phyloP scores from a whole-genome alignment of 2,329 filamentous ascomycete genomes.

The Dissoconium aciculare region DNA sequence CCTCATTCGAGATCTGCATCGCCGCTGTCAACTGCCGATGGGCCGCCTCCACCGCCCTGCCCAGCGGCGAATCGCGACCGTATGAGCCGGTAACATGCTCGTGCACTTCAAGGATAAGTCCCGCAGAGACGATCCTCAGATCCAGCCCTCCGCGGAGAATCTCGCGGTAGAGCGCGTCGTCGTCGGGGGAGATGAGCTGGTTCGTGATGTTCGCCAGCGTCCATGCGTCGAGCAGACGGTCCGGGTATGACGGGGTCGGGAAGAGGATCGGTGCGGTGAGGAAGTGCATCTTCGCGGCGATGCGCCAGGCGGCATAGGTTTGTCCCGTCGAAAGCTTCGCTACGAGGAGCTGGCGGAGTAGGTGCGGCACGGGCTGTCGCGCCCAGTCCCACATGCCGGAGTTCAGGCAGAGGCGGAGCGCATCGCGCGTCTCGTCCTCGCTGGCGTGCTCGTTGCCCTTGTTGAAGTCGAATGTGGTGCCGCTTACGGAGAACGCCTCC shows the following conservation, averaged over 20 bases:
- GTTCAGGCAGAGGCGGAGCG: constrained; percentile 19
- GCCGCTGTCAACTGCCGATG: constrained; percentile 14
- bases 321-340: constrained; percentile 30
- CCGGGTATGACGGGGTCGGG: constrained; percentile 35
- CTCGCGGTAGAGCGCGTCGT: constrained; percentile 15
- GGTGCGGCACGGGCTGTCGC: constrained; percentile 39
- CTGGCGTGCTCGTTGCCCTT: constrained; percentile 14
- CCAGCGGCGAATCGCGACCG: constrained; percentile 24
- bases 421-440: constrained; percentile 16
- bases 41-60: constrained; percentile 15
- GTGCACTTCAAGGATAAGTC: constrained; percentile 28
- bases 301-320: constrained; percentile 35
- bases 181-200: constrained; percentile 9
- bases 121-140: constrained; percentile 29
- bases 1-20: too few relatives aligned
- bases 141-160: constrained; percentile 25
- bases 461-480: constrained; percentile 13
- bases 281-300: constrained; percentile 38
- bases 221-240: constrained; percentile 37
- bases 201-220: constrained; percentile 15
- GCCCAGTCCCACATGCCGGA: constrained; percentile 32
- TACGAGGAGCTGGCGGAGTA: constrained; percentile 40
- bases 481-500: constrained; percentile 15
- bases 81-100: constrained; percentile 30
- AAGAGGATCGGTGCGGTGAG: constrained; percentile 39